Evolutionary conservation across 352 stramenopile species (phyloP).

Genomic region (Globisporangium irregulare): DNA sequence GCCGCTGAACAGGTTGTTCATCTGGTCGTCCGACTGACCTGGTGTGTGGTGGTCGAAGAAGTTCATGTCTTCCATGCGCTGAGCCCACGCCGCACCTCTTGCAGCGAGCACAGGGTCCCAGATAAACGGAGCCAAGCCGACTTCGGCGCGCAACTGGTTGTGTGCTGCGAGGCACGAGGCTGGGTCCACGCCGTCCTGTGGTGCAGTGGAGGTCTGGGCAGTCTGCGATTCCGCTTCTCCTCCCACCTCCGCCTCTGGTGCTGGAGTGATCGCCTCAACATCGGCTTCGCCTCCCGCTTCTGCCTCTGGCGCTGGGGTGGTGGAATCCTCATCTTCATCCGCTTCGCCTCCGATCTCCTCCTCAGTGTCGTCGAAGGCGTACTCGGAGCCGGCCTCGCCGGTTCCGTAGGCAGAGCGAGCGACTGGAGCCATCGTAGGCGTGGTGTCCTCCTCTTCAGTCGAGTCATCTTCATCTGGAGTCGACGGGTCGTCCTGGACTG

Average conservation of each 20-base stretch:
- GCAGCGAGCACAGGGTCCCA: slow-evolving; percentile 13
- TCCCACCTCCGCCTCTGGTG: neutral
- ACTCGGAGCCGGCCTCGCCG: neutral
- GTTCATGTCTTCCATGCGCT: slow-evolving; percentile 17
- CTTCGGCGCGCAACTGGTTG: slow-evolving; percentile 14
- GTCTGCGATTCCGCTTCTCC: neutral
- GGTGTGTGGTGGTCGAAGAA: slow-evolving; percentile 20
- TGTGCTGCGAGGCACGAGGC: slow-evolving; percentile 13
- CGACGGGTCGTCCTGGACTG: neutral
- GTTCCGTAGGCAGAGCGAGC: neutral
- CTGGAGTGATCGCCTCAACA: neutral
- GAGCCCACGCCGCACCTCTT: slow-evolving; percentile 11
- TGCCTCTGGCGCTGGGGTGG: neutral
- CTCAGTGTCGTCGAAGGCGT: neutral
- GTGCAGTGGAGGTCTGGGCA: neutral
- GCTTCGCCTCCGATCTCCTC: neutral
- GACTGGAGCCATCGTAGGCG: neutral
- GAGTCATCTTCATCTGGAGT: neutral
- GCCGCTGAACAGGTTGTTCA: slow-evolving; percentile 23
- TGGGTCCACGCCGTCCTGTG: slow-evolving; percentile 10
- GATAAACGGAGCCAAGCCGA: slow-evolving; percentile 9
- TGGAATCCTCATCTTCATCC: neutral
- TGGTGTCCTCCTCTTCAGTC: neutral
- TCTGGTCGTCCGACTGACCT: slow-evolving; percentile 11
- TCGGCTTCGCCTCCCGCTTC: neutral